Evolutionary conservation across 441 rosid species (phyloP), one percentile per base, ranked within the genome.

Genomic region (Brassica balearica): DNA sequence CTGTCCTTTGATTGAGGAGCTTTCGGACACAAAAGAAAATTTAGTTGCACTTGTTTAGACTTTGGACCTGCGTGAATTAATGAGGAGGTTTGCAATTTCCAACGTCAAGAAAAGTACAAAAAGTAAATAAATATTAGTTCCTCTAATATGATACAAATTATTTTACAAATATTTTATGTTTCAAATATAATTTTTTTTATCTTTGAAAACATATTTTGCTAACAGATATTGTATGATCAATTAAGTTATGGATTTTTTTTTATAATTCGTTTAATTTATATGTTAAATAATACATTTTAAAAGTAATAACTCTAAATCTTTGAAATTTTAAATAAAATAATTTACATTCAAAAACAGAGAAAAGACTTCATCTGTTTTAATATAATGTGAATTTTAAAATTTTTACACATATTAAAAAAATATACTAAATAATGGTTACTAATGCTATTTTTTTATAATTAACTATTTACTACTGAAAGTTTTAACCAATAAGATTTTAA

Each of bases 1-100:
- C 0, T 74, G 63, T 58, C 79, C 82, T 70, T 74, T 9, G 79
- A 80, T 80, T 70, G 76, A 69, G 82, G 82, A 75, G 64, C 79
- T 65, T 69, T 55, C 19, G 34, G 81, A 69, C 75, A 61, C 36
- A 61, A 63, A 19, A 27, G 20, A 3, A 65, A 23, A 0, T 38
- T 19, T n/a, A 15, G 9, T 63, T 55, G 43, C 66, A 62, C 61
- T 32, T 68, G 75, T 55, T 10, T 79, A 11, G 46, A 79, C 65
- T 72, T 68, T 23, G 41, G 25, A 48, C 41, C 32, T n/a, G 12
- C 55, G 51, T 72, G 7, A 77, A 71, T 56, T 41, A 6, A 55
- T 65, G 65, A 65, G 36, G 68, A 34, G 27, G 53, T 27, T 71
- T 68, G 66, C 82, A 64, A 62, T 73, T 73, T 68, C 70, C 82